phyloP scores from a whole-genome alignment of 768 basidiomycete species.

The Termitomyces sp. region DNA sequence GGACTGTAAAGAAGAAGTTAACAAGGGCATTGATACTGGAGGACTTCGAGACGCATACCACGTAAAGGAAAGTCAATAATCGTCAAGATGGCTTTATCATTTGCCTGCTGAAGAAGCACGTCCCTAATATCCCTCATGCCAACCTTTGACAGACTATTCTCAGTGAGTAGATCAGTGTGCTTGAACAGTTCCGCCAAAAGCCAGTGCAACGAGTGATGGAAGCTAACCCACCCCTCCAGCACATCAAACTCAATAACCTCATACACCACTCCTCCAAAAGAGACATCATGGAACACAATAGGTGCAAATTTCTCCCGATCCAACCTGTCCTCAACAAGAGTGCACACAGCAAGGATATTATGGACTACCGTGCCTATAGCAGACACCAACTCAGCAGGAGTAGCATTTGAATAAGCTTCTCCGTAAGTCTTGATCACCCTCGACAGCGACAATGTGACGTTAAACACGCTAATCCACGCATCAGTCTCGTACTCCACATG shows the following conservation, averaged over 20 bases:
- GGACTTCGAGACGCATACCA: slow-evolving; percentile 39
- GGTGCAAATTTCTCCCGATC: slow-evolving; percentile 61
- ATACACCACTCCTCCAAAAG: slow-evolving; percentile 54
- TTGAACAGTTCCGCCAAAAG: slow-evolving; percentile 85
- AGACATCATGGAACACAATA: slow-evolving; percentile 58
- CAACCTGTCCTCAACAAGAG: slow-evolving; percentile 56
- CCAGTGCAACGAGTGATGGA: slow-evolving; percentile 92
- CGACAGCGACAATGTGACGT: slow-evolving; percentile 85
- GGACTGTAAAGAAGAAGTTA: slow-evolving; percentile 37
- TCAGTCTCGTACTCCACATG: slow-evolving; percentile 98
- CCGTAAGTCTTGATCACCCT: slow-evolving; percentile 88
- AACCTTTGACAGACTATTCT: slow-evolving; percentile 43
- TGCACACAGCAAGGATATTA: slow-evolving; percentile 69
- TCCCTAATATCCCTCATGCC: slow-evolving; percentile 54
- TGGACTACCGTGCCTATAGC: slow-evolving; percentile 67
- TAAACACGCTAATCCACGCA: slow-evolving; percentile 95
- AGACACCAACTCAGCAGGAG: slow-evolving; percentile 50
- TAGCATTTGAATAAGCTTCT: slow-evolving; percentile 65
- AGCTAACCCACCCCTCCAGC: slow-evolving; percentile 78
- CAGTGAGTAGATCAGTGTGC: slow-evolving; percentile 63
- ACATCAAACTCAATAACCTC: slow-evolving; percentile 76
- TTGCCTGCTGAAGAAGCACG: slow-evolving; percentile 53
- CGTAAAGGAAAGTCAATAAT: slow-evolving; percentile 86
- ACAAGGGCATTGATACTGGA: not conserved
- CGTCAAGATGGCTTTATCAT: slow-evolving; percentile 63